These are phyloP conservation scores for Candida cerambycidarum DNA, from an alignment of 805 yeast species.

Conservation along the genomic window DNA sequence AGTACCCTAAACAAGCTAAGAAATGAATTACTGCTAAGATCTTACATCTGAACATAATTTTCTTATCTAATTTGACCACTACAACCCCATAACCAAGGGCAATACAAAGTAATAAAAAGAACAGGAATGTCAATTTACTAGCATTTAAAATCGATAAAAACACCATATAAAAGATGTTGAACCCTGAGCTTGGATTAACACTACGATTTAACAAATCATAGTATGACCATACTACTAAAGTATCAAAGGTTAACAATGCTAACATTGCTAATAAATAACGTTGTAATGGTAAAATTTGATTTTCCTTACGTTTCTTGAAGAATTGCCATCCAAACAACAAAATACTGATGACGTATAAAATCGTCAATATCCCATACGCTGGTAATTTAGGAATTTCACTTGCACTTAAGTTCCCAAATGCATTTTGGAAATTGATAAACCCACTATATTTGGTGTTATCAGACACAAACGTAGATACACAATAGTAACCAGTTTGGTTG, in stretches of 20 bases:
- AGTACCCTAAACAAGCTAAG: slow-evolving; percentile 33
- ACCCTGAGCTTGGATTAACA: slow-evolving; percentile 49
- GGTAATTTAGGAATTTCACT: slow-evolving; percentile 89
- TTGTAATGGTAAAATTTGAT: slow-evolving; percentile 87
- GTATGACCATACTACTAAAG: slow-evolving; percentile 86
- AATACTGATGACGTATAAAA: slow-evolving; percentile 78
- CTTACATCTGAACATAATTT: slow-evolving; percentile 61
- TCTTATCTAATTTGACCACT: slow-evolving; percentile 75
- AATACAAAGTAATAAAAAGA: slow-evolving; percentile 81
- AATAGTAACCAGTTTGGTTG: slow-evolving; percentile 82
- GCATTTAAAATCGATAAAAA: slow-evolving; percentile 79
- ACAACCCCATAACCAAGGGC: slow-evolving; percentile 95
- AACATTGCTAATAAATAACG: slow-evolving; percentile 86
- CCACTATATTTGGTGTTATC: slow-evolving; percentile 53
- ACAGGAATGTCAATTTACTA: slow-evolving; percentile 79
- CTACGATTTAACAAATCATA: slow-evolving; percentile 76
- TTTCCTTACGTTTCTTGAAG: slow-evolving; percentile 67
- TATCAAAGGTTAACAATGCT: slow-evolving; percentile 78
- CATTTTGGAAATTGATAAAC: slow-evolving; percentile 80
- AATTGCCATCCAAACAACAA: slow-evolving; percentile 84
- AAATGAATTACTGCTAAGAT: slow-evolving; percentile 43
- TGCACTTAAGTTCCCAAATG: slow-evolving; percentile 88
- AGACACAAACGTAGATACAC: slow-evolving; percentile 69
- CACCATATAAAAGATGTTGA: slow-evolving; percentile 67
- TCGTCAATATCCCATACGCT: slow-evolving; percentile 80